phyloP scores from a whole-genome alignment of 331 rosid genomes.

The Saraca asoca region DNA sequence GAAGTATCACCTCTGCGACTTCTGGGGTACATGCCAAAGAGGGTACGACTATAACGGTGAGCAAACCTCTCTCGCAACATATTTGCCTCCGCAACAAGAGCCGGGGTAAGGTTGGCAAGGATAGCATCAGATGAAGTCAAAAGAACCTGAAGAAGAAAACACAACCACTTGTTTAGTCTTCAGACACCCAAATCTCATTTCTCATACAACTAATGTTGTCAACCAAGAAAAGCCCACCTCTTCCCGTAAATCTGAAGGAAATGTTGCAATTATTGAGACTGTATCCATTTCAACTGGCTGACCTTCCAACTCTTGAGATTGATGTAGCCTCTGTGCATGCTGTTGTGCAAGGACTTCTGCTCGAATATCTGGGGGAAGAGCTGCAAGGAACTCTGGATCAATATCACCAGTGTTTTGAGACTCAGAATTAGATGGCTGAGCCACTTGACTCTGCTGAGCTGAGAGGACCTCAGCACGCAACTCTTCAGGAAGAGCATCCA shows the following conservation, averaged over 20 bases:
- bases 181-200: slow-evolving; percentile 16
- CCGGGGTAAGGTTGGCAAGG: slow-evolving; percentile 96
- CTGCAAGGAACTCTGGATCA: slow-evolving; percentile 99
- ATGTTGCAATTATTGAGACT: slow-evolving; percentile 96
- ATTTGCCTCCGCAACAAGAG: slow-evolving; percentile 98
- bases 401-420: slow-evolving; percentile 82
- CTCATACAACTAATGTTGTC: not conserved
- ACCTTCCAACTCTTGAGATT: slow-evolving; percentile 96
- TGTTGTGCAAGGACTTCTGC: slow-evolving; percentile 99
- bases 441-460: slow-evolving; percentile 87
- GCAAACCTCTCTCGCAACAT: slow-evolving; percentile 98
- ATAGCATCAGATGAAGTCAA: slow-evolving; percentile 95
- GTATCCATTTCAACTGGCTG: slow-evolving; percentile 99
- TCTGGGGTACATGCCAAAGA: slow-evolving; percentile 94
- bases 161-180: slow-evolving; percentile 13
- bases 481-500: slow-evolving; percentile 99
- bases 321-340: slow-evolving; percentile 92
- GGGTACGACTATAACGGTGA: slow-evolving; percentile 83
- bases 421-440: slow-evolving; percentile 68
- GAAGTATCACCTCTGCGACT: slow-evolving; percentile 89
- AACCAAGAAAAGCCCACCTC: slow-evolving; percentile 61
- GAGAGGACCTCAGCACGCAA: slow-evolving; percentile 98
- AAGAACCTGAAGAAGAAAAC: slow-evolving; percentile 64
- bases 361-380: slow-evolving; percentile 96
- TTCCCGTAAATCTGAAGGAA: slow-evolving; percentile 94